A percentile compares a stretch with the other conserved stretches of the same genome.
phyloP scores from a whole-genome alignment of 352 stramenopile genomes.

The Phytophthora fragariae region DNA sequence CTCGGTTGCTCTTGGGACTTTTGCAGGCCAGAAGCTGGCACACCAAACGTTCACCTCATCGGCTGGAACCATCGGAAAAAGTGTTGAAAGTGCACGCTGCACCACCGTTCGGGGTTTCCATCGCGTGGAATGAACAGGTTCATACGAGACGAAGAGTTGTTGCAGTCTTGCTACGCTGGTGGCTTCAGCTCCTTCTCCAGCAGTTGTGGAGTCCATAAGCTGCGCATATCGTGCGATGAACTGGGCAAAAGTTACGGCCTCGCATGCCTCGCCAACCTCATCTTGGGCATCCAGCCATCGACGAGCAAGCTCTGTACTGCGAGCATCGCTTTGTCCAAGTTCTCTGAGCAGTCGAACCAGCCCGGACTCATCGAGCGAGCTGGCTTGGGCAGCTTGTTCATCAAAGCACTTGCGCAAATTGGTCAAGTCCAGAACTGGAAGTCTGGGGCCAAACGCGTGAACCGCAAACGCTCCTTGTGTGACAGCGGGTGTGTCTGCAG shows the following conservation, averaged over 20 bases:
- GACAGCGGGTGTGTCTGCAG: conserved; percentile 26
- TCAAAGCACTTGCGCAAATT: conserved; percentile 56
- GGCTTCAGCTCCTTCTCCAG: conserved; percentile 8
- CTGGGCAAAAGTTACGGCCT: conserved; percentile 60
- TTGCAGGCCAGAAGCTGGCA: conserved; percentile 32
- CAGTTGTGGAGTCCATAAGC: conserved; percentile 31
- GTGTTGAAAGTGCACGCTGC: conserved; percentile 31
- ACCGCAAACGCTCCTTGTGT: conserved; percentile 37
- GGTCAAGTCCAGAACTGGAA: conserved; percentile 53
- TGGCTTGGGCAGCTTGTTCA: conserved; percentile 28
- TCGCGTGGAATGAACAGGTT: conserved; percentile 40
- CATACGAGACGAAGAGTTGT: conserved; percentile 48
- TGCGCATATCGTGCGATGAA: conserved; percentile 74
- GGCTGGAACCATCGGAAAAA: conserved; percentile 38
- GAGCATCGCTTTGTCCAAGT: conserved; percentile 41
- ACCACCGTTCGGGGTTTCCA: conserved; percentile 49
- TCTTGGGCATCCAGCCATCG: conserved; percentile 36
- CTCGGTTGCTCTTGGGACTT: conserved; percentile 2
- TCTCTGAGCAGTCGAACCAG: conserved; percentile 42
- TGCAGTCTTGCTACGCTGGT: conserved; percentile 45
- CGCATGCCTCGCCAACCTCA: conserved; percentile 1
- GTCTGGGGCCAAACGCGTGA: conserved; percentile 30
- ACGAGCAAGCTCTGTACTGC: conserved; percentile 29
- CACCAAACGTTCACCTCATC: conserved; percentile 47
- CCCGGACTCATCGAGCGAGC: conserved; percentile 47